phyloP scores from a whole-genome alignment of 148 eudicot genomes.

The Rhododendron kiyosumense region DNA sequence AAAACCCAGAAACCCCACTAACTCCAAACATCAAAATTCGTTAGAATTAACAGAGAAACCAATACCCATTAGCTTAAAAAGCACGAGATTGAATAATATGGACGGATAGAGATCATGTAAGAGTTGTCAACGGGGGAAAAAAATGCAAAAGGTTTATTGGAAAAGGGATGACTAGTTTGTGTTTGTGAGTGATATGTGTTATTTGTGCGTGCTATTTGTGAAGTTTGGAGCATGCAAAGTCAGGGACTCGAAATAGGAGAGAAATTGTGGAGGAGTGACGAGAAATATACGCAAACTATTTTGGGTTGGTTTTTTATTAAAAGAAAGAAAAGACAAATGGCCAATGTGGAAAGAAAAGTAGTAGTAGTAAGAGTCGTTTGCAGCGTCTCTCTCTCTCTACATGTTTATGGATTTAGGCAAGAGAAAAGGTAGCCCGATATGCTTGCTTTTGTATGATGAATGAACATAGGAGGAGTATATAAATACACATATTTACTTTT shows the following conservation, averaged over 20 bases:
- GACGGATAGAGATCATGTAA: constrained; percentile 13
- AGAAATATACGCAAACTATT: neutral
- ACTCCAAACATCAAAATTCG: constrained; percentile 16
- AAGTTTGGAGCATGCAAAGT: constrained; percentile 34
- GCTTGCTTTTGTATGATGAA: neutral
- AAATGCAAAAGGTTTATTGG: constrained; percentile 10
- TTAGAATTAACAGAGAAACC: constrained; percentile 17
- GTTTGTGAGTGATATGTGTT: constrained; percentile 17
- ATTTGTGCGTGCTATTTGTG: constrained; percentile 6
- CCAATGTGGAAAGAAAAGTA: constrained; percentile 20
- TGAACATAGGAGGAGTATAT: neutral
- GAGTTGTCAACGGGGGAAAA: neutral
- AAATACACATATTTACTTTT: no score
- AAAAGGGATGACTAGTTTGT: constrained; percentile 6
- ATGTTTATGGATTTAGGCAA: neutral
- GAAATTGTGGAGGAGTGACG: constrained; percentile 1
- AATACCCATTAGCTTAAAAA: constrained; percentile 13
- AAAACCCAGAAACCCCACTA: constrained; percentile 30
- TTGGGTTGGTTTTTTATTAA: constrained; percentile 21
- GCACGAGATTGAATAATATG: constrained; percentile 10
- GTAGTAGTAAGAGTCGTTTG: neutral
- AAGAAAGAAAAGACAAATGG: constrained; percentile 17
- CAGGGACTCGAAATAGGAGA: neutral
- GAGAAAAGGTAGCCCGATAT: neutral
- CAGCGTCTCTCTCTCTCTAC: neutral